phyloP scores from a whole-genome alignment of 768 basidiomycete genomes.

The Leccinum disarticulatum region DNA sequence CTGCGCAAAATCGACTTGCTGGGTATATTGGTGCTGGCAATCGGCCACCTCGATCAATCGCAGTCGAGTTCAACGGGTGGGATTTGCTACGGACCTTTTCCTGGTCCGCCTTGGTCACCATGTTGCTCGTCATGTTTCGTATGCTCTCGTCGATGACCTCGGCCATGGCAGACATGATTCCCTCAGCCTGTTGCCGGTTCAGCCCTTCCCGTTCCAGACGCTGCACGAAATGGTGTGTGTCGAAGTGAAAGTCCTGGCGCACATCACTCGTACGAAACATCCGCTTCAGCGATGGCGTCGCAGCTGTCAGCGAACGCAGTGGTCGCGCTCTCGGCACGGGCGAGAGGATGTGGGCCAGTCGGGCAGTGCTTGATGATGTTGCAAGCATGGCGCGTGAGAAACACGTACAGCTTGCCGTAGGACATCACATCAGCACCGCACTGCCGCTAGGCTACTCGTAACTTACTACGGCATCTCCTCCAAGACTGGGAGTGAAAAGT shows the following conservation, averaged over 20 bases:
- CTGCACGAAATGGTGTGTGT: conserved; percentile 94
- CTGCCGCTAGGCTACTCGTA: too few species aligned
- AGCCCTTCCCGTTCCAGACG: conserved; percentile 87
- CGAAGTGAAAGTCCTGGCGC: conserved; percentile 73
- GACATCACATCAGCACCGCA: too few species aligned
- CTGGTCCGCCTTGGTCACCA: conserved; percentile 95
- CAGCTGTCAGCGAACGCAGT: conserved; percentile 3
- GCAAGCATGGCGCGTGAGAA: conserved; percentile 28
- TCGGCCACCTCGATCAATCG: conserved; percentile 5
- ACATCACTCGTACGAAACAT: conserved; percentile 32
- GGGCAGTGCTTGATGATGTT: conserved; percentile 1
- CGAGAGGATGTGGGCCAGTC: conserved; percentile 6
- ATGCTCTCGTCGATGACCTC: conserved; percentile 98
- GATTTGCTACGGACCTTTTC: conserved; percentile 71
- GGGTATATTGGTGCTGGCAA: conserved; percentile 82
- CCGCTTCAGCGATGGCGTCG: conserved; percentile 5
- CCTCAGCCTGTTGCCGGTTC: conserved; percentile 89
- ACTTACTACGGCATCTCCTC: too few species aligned
- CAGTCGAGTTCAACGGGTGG: not conserved
- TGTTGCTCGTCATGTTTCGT: conserved; percentile 90
- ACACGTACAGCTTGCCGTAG: not conserved
- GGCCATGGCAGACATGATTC: conserved; percentile 95
- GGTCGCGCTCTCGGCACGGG: not conserved
- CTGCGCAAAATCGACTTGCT: conserved; percentile 96
- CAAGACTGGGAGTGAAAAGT: too few species aligned